These are phyloP conservation scores for Mycocentrospora acerina DNA, from an alignment of 2,329 filamentous ascomycete species.

Conservation along the genomic window DNA sequence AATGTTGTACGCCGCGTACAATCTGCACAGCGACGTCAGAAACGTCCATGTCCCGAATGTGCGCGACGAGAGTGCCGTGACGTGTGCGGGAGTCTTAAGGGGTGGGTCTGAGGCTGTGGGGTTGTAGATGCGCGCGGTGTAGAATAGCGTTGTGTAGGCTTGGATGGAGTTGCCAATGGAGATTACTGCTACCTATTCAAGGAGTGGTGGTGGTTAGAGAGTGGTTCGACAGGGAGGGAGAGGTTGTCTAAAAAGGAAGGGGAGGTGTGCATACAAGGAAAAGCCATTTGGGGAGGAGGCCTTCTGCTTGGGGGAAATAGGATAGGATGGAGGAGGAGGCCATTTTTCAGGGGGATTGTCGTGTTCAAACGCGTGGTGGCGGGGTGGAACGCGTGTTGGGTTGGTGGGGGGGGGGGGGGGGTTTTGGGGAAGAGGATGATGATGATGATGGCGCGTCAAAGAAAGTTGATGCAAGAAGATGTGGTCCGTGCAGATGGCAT, in stretches of 20 bases:
- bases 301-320: constrained; percentile 49
- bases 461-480: too few species aligned
- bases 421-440: too few species aligned
- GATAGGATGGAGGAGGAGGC: constrained; percentile 28
- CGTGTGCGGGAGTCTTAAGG: constrained; percentile 47
- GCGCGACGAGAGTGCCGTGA: constrained; percentile 74
- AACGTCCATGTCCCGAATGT: constrained; percentile 89
- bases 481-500: too few species aligned
- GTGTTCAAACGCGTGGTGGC: too few species aligned
- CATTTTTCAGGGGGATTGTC: too few species aligned
- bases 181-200: constrained; percentile 80
- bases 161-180: constrained; percentile 85
- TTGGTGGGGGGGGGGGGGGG: too few species aligned
- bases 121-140: constrained; percentile 85
- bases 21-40: constrained; percentile 71
- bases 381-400: too few species aligned
- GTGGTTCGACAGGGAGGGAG: background rate
- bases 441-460: too few species aligned
- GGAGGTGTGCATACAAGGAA: constrained; percentile 55
- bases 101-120: constrained; percentile 52
- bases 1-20: constrained; percentile 84
- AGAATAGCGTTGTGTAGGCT: constrained; percentile 76
- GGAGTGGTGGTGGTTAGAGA: constrained; percentile 4
- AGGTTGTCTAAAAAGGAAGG: background rate
- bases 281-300: constrained; percentile 65